These are phyloP conservation scores for Fusarium napiforme DNA, from an alignment of 2,329 filamentous ascomycete genomes.

Conservation along the genomic window DNA sequence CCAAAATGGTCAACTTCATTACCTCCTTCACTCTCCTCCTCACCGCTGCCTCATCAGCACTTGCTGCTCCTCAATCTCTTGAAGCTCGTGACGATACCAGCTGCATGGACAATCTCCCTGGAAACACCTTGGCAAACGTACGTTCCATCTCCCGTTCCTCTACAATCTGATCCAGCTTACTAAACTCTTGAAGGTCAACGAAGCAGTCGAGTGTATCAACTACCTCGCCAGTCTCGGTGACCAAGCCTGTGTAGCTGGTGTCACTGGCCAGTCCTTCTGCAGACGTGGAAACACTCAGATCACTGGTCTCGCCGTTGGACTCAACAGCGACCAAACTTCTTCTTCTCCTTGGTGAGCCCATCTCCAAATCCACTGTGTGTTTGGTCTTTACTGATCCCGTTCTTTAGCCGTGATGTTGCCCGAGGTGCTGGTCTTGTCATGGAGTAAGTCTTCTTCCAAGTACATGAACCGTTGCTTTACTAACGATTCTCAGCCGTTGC, in stretches of 20 bases:
- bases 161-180: rapidly evolving
- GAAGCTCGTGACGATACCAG: not conserved
- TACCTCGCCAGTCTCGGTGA: slow-evolving; percentile 21
- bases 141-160: not conserved
- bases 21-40: slow-evolving; percentile 3
- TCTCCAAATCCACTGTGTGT: rapidly evolving
- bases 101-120: slow-evolving; percentile 5
- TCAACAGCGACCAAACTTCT: not conserved
- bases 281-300: slow-evolving; percentile 26
- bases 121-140: not conserved
- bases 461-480: rapidly evolving
- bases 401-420: slow-evolving; percentile 13
- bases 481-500: not conserved
- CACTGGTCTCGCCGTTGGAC: not conserved
- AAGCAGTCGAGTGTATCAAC: slow-evolving; percentile 19
- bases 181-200: not conserved
- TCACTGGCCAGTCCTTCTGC: slow-evolving; percentile 11
- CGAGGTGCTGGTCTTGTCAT: slow-evolving; percentile 16
- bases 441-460: not conserved
- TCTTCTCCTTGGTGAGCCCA: slow-evolving; percentile 7
- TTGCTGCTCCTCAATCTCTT: not conserved
- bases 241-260: not conserved
- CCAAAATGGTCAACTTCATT: slow-evolving; percentile 18
- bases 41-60: not conserved
- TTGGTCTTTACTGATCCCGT: not conserved